These are phyloP conservation scores for Backusella luteola DNA, from an alignment of 192 early-diverging fungal species.

Conservation along the genomic window DNA sequence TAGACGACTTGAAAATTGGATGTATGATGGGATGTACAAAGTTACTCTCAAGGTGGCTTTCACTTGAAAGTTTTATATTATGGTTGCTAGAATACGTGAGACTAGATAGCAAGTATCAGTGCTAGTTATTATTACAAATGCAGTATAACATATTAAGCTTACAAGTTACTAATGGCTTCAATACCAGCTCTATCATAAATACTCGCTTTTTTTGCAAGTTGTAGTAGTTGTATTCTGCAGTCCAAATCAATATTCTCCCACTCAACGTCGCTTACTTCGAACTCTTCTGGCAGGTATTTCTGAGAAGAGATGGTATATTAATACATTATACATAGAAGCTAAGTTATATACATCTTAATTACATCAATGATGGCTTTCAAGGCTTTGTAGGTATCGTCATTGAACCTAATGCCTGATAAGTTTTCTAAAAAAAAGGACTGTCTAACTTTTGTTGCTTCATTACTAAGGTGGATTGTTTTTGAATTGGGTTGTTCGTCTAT, in stretches of 20 bases:
- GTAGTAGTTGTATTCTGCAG: conserved; percentile 2
- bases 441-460: conserved; percentile 5
- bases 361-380: conserved; percentile 11
- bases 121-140: not conserved
- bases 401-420: conserved; percentile 6
- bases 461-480: not conserved
- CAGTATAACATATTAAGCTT: conserved; percentile 12
- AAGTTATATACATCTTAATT: not conserved
- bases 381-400: conserved; percentile 8
- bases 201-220: conserved; percentile 3
- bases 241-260: not conserved
- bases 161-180: conserved; percentile 3
- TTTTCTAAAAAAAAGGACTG: conserved; percentile 2
- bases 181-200: conserved; percentile 15
- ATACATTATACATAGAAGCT: conserved; percentile 10
- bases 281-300: conserved; percentile 6
- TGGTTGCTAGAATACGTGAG: conserved; percentile 10
- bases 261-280: conserved; percentile 1
- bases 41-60: not conserved
- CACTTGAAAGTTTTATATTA: conserved; percentile 9
- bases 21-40: not conserved
- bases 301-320: conserved; percentile 10
- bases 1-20: not conserved
- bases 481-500: conserved; percentile 1
- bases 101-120: not conserved